Evolutionary conservation across 176 grass and related monocot genomes (phyloP), one percentile per base, ranked within the genome.

Genomic region (Poa annua): DNA sequence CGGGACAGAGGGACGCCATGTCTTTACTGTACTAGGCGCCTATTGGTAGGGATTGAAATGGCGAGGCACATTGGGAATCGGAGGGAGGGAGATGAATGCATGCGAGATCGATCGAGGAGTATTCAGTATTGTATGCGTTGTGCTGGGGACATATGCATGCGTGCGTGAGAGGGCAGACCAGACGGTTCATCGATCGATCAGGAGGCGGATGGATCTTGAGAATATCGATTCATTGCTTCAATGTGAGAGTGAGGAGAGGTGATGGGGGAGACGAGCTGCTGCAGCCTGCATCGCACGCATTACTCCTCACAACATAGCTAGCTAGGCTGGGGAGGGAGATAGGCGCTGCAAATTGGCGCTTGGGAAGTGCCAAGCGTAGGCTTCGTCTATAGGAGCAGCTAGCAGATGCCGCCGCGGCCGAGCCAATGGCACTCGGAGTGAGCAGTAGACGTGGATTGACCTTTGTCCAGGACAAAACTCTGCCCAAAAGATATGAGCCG

Each of bases 11-110:
- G 9, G 65, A 51, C 32, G 56, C 44, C 57, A 75, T 54, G 55
- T n/a, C 38, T 25, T 48, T 80, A 68, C 3, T 7, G 44, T 54
- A 74, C 76, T 80, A 67, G 75, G 80, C 33, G 61, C 54, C 65
- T 21, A 83, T 71, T 79, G 86, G 83, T 45, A 88, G 81, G 85
- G 81, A 79, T 80, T 53, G 88, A 79, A 90, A 75, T 90, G 47
- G 84, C 35, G 41, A 68, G 79, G 60, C 60, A 80, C 78, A 36
- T 85, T 64, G 90, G 86, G 86, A 91, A 85, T 61, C 45, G 72
- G 71, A 61, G 79, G 3, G 38, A 22, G n/a, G 5, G 42, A 4
- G 45, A 44, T 26, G 5, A 32, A 71, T 51, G 41, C 47, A 71
- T 51, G 41, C 47, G n/a, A 34, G 53, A 29, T 29, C 29, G 29